Conservation (phyloP, 2,329 filamentous ascomycete genomes). For the Cryphonectria parasitica region DNA sequence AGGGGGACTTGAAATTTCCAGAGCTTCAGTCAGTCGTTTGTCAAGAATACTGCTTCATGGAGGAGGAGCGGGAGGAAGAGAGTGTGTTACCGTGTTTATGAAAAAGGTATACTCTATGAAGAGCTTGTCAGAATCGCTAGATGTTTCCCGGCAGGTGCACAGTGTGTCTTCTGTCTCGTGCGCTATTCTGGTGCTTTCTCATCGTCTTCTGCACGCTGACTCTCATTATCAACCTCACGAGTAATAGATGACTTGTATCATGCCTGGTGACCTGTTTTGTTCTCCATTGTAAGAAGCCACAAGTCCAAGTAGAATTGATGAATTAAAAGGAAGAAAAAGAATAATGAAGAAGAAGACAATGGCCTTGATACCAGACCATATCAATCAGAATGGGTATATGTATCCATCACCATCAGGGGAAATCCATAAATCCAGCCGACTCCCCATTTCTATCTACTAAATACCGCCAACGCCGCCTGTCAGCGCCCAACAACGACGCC, state of each 20-base stretch:
- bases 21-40: neutral
- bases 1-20: neutral
- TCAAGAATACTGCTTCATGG: neutral
- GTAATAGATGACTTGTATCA: neutral
- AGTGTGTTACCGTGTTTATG: neutral
- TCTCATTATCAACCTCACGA: neutral
- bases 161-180: neutral
- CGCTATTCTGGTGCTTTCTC: neutral
- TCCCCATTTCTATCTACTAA: conserved; percentile 50
- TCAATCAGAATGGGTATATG: neutral
- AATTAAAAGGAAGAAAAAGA: neutral
- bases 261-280: neutral
- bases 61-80: neutral
- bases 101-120: neutral
- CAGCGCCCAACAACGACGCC: conserved; percentile 47
- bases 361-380: neutral
- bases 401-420: conserved; percentile 34
- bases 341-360: neutral
- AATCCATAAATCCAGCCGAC: conserved; percentile 54
- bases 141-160: neutral
- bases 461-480: conserved; percentile 48
- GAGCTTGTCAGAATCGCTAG: neutral
- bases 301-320: neutral
- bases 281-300: neutral
- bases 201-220: neutral